Base-by-base conservation (phyloP, 495 filamentous ascomycete genomes). In the Penicillium verhagenii region DNA sequence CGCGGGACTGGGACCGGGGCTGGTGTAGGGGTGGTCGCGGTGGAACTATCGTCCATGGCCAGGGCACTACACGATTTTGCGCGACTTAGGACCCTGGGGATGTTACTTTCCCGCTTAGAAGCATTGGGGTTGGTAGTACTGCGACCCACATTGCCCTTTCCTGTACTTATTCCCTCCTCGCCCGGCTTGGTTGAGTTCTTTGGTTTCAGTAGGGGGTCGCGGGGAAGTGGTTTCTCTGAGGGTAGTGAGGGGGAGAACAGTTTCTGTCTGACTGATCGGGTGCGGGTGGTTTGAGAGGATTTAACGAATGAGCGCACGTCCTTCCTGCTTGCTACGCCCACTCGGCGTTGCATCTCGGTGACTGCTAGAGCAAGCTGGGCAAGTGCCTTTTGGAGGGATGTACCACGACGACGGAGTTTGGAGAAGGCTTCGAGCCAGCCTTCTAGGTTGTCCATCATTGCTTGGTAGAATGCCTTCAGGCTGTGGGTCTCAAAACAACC, bases 371-470 rank as follows among this genome's bases (percentile, higher is more conserved):
- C 79, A 19, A 96, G 76, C 67, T 83, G 81, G n/a, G 75, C 68
- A 18, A 92, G 75, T 9, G 84, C 72, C 19, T 78, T 77, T 19
- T 80, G 82, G 9, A 95, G 75, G 29, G 72, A 70, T 29, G 77
- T 74, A 2, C 85, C 84, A 63, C 83, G 90, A 28, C 74, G 77
- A 63, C 90, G 84, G 43, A 93, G 74, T 49, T 83, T 84, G 25
- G 84, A 76, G 50, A 93, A 85, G 1, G 61, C 86, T 38, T 82
- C 79, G 58, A 85, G 84, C 91, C 91, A 96, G n/a, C 89, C 88
- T 51, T 94, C 87, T 25, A 88, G 83, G 60, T 96, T 96, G 24
- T 88, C 84, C 56, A 85, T 85, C 90, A 96, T 96, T 18, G 77
- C 86, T 37, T 84, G 79, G 59, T 86, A 91, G 16, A 94, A 86